Evolutionary conservation across 2,329 filamentous ascomycete genomes (phyloP).

Genomic region (Fusarium annulatum): DNA sequence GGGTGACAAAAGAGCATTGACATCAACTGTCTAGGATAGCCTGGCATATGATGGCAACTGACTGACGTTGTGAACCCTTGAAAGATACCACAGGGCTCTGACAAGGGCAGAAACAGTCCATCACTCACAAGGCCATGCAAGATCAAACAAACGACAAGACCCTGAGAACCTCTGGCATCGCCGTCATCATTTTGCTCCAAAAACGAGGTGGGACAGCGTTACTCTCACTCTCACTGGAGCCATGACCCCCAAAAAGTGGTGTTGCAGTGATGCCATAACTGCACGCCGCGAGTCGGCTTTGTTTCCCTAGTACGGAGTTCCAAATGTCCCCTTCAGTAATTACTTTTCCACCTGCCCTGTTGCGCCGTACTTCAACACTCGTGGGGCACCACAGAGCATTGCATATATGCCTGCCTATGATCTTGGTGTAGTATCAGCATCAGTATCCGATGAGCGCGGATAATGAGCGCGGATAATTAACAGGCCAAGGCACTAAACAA

Average conservation of each 20-base stretch:
- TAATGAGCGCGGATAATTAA: slow-evolving; percentile 28
- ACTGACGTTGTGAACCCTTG: slow-evolving; percentile 44
- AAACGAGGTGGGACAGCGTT: slow-evolving; percentile 40
- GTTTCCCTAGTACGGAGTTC: slow-evolving; percentile 3
- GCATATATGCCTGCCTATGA: slow-evolving; percentile 25
- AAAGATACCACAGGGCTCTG: slow-evolving; percentile 36
- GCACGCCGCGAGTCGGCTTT: slow-evolving; percentile 33
- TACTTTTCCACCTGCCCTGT: slow-evolving; percentile 32
- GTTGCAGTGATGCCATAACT: slow-evolving; percentile 45
- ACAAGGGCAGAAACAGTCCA: slow-evolving; percentile 17
- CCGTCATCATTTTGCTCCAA: slow-evolving; percentile 45
- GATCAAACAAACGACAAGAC: slow-evolving; percentile 36
- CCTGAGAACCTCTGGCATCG: slow-evolving; percentile 36
- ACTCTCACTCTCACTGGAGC: slow-evolving; percentile 20
- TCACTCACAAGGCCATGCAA: slow-evolving; percentile 16
- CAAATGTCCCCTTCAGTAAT: background rate
- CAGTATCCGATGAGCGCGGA: slow-evolving; percentile 33
- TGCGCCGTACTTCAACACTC: slow-evolving; percentile 21
- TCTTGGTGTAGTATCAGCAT: slow-evolving; percentile 25
- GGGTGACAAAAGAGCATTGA: slow-evolving; percentile 40
- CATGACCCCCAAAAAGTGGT: slow-evolving; percentile 36
- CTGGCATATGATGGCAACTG: slow-evolving; percentile 33
- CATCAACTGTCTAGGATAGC: slow-evolving; percentile 42
- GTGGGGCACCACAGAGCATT: slow-evolving; percentile 22
- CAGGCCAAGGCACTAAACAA: slow-evolving; percentile 21